A percentile compares a stretch with the other conserved stretches of the same genome.
These are phyloP conservation scores for Trichoderma asperelloides DNA, from an alignment of 495 filamentous ascomycete genomes.

Conservation along the genomic window DNA sequence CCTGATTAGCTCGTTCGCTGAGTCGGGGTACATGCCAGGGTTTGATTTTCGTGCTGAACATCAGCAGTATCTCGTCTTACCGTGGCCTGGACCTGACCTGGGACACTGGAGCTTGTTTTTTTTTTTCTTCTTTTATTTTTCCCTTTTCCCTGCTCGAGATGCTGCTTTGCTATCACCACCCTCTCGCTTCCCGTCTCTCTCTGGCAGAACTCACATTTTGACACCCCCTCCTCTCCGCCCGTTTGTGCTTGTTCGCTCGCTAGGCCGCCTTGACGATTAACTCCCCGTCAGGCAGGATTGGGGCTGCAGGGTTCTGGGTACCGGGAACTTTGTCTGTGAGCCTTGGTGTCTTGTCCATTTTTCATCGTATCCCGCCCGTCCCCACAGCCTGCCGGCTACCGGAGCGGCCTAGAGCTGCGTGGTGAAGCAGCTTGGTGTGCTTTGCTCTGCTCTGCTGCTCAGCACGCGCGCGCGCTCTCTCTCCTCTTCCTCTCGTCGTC, in stretches of 20 bases:
- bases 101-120: neutral
- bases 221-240: neutral
- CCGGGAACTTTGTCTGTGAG: neutral
- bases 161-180: neutral
- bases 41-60: neutral
- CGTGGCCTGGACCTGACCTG: neutral
- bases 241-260: neutral
- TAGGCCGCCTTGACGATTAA: neutral
- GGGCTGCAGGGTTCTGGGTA: constrained; percentile 7
- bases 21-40: constrained; percentile 2
- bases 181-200: neutral
- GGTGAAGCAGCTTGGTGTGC: neutral
- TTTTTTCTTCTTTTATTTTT: neutral
- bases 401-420: neutral
- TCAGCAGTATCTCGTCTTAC: constrained; percentile 2
- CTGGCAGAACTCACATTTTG: neutral
- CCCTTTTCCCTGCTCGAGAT: neutral
- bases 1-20: neutral
- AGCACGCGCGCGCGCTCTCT: neutral
- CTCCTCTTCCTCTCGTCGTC: neutral
- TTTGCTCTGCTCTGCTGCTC: neutral
- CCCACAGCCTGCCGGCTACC: constrained; percentile 5
- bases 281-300: constrained; percentile 1
- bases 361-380: neutral
- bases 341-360: neutral